Percentiles rank a stretch among this genome's conserved stretches.
These are phyloP conservation scores for Butyriboletus appendiculatus DNA, from an alignment of 1,284 basidiomycete genomes.

Conservation along the genomic window DNA sequence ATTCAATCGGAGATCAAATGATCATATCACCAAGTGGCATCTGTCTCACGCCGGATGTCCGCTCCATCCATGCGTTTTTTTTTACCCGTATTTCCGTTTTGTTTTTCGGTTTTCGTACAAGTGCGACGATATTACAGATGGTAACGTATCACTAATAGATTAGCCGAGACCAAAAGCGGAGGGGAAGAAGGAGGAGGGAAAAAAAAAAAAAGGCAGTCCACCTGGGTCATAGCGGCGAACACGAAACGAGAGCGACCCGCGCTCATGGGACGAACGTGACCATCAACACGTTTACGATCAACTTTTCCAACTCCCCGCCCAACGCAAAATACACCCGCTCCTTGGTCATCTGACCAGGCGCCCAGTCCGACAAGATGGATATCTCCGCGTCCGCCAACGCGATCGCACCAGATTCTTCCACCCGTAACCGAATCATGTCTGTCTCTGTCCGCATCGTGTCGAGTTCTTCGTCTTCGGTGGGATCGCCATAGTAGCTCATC, in stretches of 20 bases:
- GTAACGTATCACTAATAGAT: slow-evolving; percentile 11
- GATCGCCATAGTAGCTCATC: slow-evolving; percentile 44
- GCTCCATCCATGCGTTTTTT: neutral
- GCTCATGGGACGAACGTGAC: slow-evolving; percentile 57
- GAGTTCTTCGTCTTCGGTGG: slow-evolving; percentile 42
- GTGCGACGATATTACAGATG: slow-evolving; percentile 11
- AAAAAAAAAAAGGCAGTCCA: neutral
- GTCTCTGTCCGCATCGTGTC: slow-evolving; percentile 32
- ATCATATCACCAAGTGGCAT: neutral
- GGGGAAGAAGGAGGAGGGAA: neutral
- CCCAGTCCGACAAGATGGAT: slow-evolving; percentile 58
- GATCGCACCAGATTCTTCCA: slow-evolving; percentile 68
- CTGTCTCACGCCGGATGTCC: neutral
- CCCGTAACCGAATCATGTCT: slow-evolving; percentile 52
- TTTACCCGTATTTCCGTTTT: neutral
- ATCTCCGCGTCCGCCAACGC: slow-evolving; percentile 64
- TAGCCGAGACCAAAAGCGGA: neutral
- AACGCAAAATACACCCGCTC: slow-evolving; percentile 71
- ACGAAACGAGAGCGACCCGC: neutral
- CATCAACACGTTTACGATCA: slow-evolving; percentile 71
- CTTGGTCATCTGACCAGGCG: slow-evolving; percentile 52
- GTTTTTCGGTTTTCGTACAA: slow-evolving; percentile 12
- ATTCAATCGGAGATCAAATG: slow-evolving; percentile 10
- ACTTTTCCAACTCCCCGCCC: slow-evolving; percentile 63
- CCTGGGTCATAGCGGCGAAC: neutral